These are phyloP conservation scores for Cutaneotrichosporon mucoides DNA, from an alignment of 1,284 basidiomycete genomes.

Conservation along the genomic window DNA sequence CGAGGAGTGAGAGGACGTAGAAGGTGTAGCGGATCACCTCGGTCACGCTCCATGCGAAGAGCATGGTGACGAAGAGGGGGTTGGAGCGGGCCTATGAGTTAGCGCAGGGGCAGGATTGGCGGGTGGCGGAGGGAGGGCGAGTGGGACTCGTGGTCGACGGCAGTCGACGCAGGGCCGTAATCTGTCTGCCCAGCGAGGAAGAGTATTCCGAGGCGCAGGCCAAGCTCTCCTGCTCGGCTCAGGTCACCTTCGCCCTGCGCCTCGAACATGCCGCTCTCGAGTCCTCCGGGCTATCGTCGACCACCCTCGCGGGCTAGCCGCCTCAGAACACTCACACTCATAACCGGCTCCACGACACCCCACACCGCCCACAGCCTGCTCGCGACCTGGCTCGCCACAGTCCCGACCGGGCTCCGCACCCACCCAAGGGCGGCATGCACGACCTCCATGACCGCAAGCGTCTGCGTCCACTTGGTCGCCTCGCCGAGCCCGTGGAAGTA, in stretches of 20 bases:
- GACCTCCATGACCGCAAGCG: slow-evolving; percentile 73
- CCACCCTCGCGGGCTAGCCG: too few relatives aligned
- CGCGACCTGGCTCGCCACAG: slow-evolving; percentile 79
- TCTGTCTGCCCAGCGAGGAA: too few relatives aligned
- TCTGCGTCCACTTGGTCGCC: slow-evolving; percentile 71
- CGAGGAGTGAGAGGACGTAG: slow-evolving; percentile 71
- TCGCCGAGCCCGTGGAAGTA: slow-evolving; percentile 55
- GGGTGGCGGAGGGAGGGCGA: neutral
- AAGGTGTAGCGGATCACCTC: slow-evolving; percentile 90
- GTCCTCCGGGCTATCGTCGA: too few relatives aligned
- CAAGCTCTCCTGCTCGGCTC: too few relatives aligned
- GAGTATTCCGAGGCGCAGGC: too few relatives aligned
- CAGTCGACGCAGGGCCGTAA: too few relatives aligned
- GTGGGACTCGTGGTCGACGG: too few relatives aligned
- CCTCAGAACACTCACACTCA: slow-evolving; percentile 34
- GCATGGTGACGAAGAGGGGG: slow-evolving; percentile 85
- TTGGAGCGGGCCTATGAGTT: slow-evolving; percentile 60
- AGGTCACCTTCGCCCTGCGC: too few relatives aligned
- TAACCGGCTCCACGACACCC: slow-evolving; percentile 66
- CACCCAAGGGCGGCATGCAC: slow-evolving; percentile 74
- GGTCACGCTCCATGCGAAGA: slow-evolving; percentile 87
- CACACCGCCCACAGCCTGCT: slow-evolving; percentile 84
- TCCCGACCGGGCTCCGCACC: slow-evolving; percentile 78
- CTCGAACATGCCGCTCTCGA: too few relatives aligned
- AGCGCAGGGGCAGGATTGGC: neutral